Evolutionary conservation across 441 rosid genomes (phyloP), one percentile per base, ranked within the genome.

Genomic region (Macaranga tanarius): DNA sequence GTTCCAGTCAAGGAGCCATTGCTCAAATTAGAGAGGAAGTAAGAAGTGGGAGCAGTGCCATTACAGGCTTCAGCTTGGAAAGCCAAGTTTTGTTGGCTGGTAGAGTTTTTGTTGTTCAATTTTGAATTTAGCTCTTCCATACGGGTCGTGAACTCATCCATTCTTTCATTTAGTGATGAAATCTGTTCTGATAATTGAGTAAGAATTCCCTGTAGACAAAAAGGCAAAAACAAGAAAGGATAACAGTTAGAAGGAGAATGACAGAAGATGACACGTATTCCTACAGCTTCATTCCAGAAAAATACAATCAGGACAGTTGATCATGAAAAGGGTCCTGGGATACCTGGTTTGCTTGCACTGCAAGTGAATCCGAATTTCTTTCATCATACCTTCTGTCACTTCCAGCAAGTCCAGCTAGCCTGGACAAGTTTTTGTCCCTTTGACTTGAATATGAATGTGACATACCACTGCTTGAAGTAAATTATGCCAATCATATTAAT

Each of bases 141-240:
- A 20, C 76, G 82, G 42, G 71, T 63, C 22, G 97, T 89, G 81
- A 96, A 93, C 82, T 92, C 98, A 47, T 93, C 98, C 96, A 96
- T 93, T 81, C 96, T 86, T 75, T 93, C 99, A 74, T 86, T 86
- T 66, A 96, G 84, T 0, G 91, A 80, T 44, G 97, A 86, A 74
- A 96, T 96, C 76, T 92, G 97, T 68, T 96, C 97, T 2, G 91
- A 89, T 79, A 96, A 97, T 76, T 89, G 95, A 80, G 91, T 85
- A 66, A 89, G 73, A 67, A 80, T 85, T 70, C 88, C 94, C 99
- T 92, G 38, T 42, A 64, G 12, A 69, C 50, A 23, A 50, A 45
- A 19, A 62, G n/a, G n/a, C n/a, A n/a, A 48, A 28, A 48, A 23
- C 64, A 22, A 12, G 38, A 28, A 40, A 28, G 38, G 38, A 34